Conservation (phyloP, 768 basidiomycete genomes). For the Mycena sanguinolenta region DNA sequence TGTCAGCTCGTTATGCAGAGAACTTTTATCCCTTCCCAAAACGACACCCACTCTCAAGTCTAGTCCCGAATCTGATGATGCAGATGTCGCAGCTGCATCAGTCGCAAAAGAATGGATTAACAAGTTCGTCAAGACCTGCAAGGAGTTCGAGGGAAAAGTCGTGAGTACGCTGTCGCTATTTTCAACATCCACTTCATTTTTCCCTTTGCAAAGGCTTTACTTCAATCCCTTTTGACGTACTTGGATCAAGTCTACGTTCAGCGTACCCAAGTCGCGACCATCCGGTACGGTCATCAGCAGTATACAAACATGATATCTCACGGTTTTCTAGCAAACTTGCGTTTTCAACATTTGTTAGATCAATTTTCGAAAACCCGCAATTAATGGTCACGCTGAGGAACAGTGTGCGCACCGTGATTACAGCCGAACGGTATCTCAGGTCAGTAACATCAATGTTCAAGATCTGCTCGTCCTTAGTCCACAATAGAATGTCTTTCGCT, state of each 20-base stretch:
- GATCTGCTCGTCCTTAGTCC: conserved; percentile 42
- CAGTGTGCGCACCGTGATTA: conserved; percentile 65
- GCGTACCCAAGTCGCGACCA: conserved; percentile 52
- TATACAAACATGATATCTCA: neutral
- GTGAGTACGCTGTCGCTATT: conserved; percentile 55
- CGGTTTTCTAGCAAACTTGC: conserved; percentile 63
- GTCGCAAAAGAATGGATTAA: conserved; percentile 67
- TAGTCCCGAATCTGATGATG: conserved; percentile 6
- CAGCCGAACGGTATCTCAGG: conserved; percentile 65
- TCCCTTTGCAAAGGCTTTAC: conserved; percentile 56
- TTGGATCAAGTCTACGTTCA: conserved; percentile 77
- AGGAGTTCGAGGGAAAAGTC: conserved; percentile 76
- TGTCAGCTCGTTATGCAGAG: conserved; percentile 53
- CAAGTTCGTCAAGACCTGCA: conserved; percentile 67
- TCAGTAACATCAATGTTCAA: conserved; percentile 25
- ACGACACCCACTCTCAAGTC: conserved; percentile 31
- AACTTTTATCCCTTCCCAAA: conserved; percentile 46
- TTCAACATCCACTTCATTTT: neutral
- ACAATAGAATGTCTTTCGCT: conserved; percentile 50
- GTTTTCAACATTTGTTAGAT: conserved; percentile 62
- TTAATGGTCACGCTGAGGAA: conserved; percentile 59
- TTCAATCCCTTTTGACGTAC: conserved; percentile 76
- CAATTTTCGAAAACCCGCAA: conserved; percentile 62
- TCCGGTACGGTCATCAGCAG: conserved; percentile 57
- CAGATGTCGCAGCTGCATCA: neutral